Percentiles rank a stretch among this genome's conserved stretches.
Evolutionary conservation across 768 basidiomycete genomes (phyloP).

Genomic region (Pleurotus djamor): DNA sequence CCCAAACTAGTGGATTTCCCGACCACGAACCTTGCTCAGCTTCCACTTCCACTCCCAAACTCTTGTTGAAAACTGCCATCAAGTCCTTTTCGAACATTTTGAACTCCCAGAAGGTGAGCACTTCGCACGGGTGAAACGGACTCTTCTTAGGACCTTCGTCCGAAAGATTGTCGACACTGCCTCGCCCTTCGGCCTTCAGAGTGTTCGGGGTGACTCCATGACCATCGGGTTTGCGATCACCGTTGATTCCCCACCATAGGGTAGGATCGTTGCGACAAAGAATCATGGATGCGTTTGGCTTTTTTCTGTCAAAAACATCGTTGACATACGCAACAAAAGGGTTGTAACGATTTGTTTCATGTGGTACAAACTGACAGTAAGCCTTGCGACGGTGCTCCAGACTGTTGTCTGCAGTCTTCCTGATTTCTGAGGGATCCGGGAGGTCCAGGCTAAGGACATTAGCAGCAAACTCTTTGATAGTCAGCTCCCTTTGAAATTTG

Average conservation of each 20-base stretch:
- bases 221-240: slow-evolving; percentile 3
- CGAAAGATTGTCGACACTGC: not conserved
- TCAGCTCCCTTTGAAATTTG: not conserved
- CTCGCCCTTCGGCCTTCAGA: not conserved
- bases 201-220: not conserved
- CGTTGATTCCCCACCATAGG: not conserved
- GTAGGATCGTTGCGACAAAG: slow-evolving; percentile 6
- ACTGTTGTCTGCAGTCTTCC: not conserved
- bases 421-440: not conserved
- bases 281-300: not conserved
- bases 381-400: not conserved
- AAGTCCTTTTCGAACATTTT: not conserved
- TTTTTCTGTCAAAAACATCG: not conserved
- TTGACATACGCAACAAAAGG: not conserved
- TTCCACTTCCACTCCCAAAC: not conserved
- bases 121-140: slow-evolving; percentile 2
- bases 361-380: not conserved
- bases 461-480: not conserved
- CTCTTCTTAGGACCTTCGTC: not conserved
- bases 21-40: too few relatives aligned
- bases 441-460: not conserved
- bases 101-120: slow-evolving; percentile 3
- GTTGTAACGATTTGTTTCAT: not conserved
- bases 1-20: too few relatives aligned
- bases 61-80: too few relatives aligned